A percentile compares a stretch with the other conserved stretches of the same genome.
Conservation (phyloP, 2,329 filamentous ascomycete genomes). For the Leptoxyphium fumago region DNA sequence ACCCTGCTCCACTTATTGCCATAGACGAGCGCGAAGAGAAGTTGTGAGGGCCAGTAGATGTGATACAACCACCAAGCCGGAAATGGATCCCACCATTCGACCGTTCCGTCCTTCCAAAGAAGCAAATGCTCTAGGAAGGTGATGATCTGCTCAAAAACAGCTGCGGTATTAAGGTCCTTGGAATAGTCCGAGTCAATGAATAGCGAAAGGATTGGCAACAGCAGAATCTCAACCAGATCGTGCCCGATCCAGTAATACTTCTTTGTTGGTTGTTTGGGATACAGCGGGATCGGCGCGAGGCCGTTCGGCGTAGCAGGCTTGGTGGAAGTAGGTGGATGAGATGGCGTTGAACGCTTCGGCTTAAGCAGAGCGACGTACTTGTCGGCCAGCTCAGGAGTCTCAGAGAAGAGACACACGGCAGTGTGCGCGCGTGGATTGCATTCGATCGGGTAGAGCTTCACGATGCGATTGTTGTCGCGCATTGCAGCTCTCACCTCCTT, state of each 20-base stretch:
- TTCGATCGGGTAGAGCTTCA: slow-evolving; percentile 49
- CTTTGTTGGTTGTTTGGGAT: slow-evolving; percentile 7
- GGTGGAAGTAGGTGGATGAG: slow-evolving; percentile 7
- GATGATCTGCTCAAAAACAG: slow-evolving; percentile 13
- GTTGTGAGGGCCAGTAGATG: slow-evolving; percentile 38
- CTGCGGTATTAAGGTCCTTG: slow-evolving; percentile 9
- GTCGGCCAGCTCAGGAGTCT: slow-evolving; percentile 28
- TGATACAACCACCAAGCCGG: slow-evolving; percentile 39
- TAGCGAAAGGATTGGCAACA: slow-evolving; percentile 33
- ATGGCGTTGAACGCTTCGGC: slow-evolving; percentile 11
- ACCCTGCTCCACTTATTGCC: slow-evolving; percentile 46
- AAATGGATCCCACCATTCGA: slow-evolving; percentile 33
- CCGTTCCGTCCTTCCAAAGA: slow-evolving; percentile 37
- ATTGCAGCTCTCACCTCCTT: slow-evolving; percentile 19
- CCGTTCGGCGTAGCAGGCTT: slow-evolving; percentile 12
- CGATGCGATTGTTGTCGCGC: slow-evolving; percentile 12
- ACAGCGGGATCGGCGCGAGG: slow-evolving; percentile 11
- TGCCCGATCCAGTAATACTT: slow-evolving; percentile 53
- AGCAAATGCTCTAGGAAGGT: slow-evolving; percentile 28
- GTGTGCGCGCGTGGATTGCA: slow-evolving; percentile 59
- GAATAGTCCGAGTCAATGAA: slow-evolving; percentile 13
- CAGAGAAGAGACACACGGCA: slow-evolving; percentile 46
- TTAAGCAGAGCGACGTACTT: slow-evolving; percentile 39
- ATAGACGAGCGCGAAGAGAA: slow-evolving; percentile 30
- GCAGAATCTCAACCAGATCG: slow-evolving; percentile 41